Evolutionary conservation across 176 grass and related monocot genomes (phyloP).

Genomic region (Thinopyrum elongatum): DNA sequence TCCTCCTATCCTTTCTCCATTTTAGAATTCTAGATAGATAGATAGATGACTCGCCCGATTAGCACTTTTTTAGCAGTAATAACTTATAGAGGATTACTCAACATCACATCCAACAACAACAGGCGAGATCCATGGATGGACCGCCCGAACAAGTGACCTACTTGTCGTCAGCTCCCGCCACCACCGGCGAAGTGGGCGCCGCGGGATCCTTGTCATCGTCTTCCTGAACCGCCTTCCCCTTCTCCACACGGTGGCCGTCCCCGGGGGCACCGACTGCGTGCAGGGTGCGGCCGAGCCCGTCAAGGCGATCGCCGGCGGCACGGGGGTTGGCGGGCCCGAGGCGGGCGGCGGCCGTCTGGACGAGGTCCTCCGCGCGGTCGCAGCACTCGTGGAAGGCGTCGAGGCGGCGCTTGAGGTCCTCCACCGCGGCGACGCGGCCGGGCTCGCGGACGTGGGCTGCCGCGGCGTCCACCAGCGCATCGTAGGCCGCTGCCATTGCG

Average conservation of each 20-base stretch:
- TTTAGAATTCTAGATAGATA: not conserved
- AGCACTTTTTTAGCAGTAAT: not conserved
- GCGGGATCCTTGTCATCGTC: not conserved
- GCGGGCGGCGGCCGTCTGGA: not conserved
- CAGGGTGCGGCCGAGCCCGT: not conserved
- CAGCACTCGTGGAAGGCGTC: slow-evolving; percentile 2
- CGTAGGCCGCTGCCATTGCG: not conserved
- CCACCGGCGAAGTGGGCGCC: not conserved
- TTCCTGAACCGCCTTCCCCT: not conserved
- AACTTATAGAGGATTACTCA: not conserved
- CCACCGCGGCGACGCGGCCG: not conserved
- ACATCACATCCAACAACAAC: not conserved
- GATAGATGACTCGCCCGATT: not conserved
- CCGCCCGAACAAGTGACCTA: not conserved
- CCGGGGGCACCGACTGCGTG: not conserved
- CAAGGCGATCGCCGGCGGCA: not conserved
- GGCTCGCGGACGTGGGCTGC: not conserved
- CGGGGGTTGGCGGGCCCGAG: not conserved
- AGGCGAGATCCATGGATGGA: not conserved
- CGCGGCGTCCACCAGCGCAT: not conserved
- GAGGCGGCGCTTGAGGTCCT: not conserved
- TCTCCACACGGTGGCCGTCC: not conserved
- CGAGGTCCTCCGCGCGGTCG: slow-evolving; percentile 1
- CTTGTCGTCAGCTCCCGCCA: not conserved
- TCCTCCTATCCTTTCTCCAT: not conserved